Evolutionary conservation across 306 rosid species (phyloP), one percentile per base, ranked within the genome.

Genomic region (Castanospermum australe): DNA sequence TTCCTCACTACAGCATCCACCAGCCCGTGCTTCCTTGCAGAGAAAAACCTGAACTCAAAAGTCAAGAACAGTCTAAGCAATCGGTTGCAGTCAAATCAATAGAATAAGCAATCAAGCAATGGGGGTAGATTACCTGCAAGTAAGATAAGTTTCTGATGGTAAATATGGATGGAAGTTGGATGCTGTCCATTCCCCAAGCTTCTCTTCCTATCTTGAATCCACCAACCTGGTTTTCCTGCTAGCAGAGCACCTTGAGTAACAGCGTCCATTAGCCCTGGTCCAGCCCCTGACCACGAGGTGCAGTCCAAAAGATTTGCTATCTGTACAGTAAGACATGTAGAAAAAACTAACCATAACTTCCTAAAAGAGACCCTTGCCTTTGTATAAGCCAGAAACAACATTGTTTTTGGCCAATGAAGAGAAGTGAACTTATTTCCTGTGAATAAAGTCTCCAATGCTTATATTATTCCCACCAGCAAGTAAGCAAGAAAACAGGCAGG

Each of bases 181-280:
- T 4, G 97, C 73, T 7, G 90, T 88, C 99, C 94, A 88, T 83
- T 95, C 95, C 0, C 92, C 87, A n/a, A 11, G 98, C 88, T 87
- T 95, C 98, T 91, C 20, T 88, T 74, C 92, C 92, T 12, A 95
- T 92, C 91, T 95, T 95, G 78, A 92, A 90, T 17, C 97, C 99
- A 11, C 95, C 99, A 42, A 92, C 95, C n/a, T 0, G 88, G 86
- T 61, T 91, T 94, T 73, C 94, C 94, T 15, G 89, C 97, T 72
- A 71, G 82, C 71, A 92, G 41, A 67, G 94, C 96, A 81, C 99
- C 98, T 85, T 92, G 88, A 20, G 91, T 87, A 61, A 88, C 97
- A 28, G 99, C 99, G 56, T 92, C 98, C 99, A 95, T 95, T 38
- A 95, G 76, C 55, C 99, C 97, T 2, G 99, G 99, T 78, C 99